phyloP scores from a whole-genome alignment of 2,329 filamentous ascomycete species.

The Colletotrichum lentis region DNA sequence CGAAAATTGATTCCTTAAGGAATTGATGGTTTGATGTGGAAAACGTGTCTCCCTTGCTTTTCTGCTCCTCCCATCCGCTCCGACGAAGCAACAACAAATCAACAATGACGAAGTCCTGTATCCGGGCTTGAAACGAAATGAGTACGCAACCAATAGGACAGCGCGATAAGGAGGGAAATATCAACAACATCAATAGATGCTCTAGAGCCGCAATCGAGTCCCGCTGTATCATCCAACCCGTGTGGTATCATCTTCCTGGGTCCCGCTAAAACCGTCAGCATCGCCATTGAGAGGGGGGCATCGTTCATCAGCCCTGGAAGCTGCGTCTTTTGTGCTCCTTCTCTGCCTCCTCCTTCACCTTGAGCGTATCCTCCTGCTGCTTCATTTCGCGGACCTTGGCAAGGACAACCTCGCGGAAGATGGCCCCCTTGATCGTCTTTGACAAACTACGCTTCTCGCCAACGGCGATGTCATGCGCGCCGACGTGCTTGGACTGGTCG shows the following conservation, averaged over 20 bases:
- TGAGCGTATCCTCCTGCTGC: constrained; percentile 79
- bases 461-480: constrained; percentile 26
- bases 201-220: constrained; percentile 5
- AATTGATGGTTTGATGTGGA: constrained; percentile 1
- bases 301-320: constrained; percentile 41
- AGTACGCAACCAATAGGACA: neutral
- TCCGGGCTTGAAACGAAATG: constrained; percentile 17
- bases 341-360: constrained; percentile 67
- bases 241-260: constrained; percentile 34
- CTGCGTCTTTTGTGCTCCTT: constrained; percentile 56
- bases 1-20: constrained; percentile 4
- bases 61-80: constrained; percentile 6
- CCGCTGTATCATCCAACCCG: constrained; percentile 17
- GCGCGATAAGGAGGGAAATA: neutral
- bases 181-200: constrained; percentile 1
- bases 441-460: constrained; percentile 54
- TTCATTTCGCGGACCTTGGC: constrained; percentile 95
- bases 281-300: neutral
- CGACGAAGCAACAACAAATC: constrained; percentile 10
- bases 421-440: constrained; percentile 68
- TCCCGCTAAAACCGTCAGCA: constrained; percentile 3
- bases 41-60: constrained; percentile 24
- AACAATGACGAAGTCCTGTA: constrained; percentile 5
- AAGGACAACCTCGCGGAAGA: constrained; percentile 93
- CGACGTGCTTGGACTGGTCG: constrained; percentile 47